Conservation (phyloP, 2,329 filamentous ascomycete genomes). For the Phialophora macrospora region DNA sequence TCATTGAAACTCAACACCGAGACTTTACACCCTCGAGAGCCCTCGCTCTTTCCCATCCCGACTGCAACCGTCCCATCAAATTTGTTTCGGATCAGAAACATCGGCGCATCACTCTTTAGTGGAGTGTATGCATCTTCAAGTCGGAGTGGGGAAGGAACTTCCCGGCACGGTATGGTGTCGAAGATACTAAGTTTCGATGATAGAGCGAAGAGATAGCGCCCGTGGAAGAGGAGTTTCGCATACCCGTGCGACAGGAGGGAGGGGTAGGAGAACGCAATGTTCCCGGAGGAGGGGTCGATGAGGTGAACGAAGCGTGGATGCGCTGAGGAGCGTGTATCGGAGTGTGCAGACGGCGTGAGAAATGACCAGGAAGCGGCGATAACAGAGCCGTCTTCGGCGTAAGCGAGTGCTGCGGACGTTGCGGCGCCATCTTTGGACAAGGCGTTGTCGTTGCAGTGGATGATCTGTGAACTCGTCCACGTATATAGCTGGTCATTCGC, state of each 20-base stretch:
- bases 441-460: conserved; percentile 44
- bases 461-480: conserved; percentile 71
- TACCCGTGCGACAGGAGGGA: conserved; percentile 70
- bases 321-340: neutral
- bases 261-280: conserved; percentile 68
- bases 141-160: conserved; percentile 14
- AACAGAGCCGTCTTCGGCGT: conserved; percentile 82
- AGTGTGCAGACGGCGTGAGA: neutral
- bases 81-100: conserved; percentile 30
- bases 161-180: conserved; percentile 68
- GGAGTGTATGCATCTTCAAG: conserved; percentile 23
- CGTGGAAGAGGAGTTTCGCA: conserved; percentile 71
- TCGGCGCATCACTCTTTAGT: conserved; percentile 18
- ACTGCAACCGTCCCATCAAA: conserved; percentile 33
- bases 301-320: conserved; percentile 70
- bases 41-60: conserved; percentile 16
- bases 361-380: conserved; percentile 64
- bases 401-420: conserved; percentile 68
- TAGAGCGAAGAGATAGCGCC: conserved; percentile 74
- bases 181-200: conserved; percentile 77
- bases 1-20: conserved; percentile 19
- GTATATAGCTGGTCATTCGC: conserved; percentile 66
- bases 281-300: conserved; percentile 73
- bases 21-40: conserved; percentile 19
- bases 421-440: conserved; percentile 37